Conservation (phyloP, 345 rosid genomes). For the Sapria himalayana region DNA sequence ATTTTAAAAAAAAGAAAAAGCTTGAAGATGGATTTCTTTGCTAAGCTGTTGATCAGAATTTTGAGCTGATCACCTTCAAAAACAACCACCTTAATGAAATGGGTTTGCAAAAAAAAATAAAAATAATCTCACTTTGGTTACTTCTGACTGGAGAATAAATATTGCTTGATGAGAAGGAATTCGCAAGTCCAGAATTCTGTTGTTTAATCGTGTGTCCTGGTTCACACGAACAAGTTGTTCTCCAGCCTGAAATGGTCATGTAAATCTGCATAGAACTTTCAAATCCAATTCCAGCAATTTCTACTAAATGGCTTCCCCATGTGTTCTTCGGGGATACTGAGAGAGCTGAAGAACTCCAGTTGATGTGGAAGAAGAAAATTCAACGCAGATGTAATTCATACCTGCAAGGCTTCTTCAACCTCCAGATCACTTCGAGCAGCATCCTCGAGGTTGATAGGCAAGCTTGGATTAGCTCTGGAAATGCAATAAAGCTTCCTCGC, state of each 20-base stretch:
- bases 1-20: no score
- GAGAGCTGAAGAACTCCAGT: no score
- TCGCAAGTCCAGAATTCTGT: slow-evolving; percentile 52
- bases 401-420: slow-evolving; percentile 48
- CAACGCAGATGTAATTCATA: slow-evolving; percentile 2
- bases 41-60: no score
- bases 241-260: slow-evolving; percentile 25
- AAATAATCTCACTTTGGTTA: slow-evolving; percentile 18
- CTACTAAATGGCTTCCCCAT: no score
- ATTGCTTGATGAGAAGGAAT: slow-evolving; percentile 74
- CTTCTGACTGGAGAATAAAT: slow-evolving; percentile 43
- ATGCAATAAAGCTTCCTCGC: slow-evolving; percentile 39
- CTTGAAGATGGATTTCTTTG: no score
- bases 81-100: no score
- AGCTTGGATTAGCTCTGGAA: slow-evolving; percentile 27
- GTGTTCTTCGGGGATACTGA: no score
- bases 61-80: no score
- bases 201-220: slow-evolving; percentile 67
- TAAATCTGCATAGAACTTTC: not conserved
- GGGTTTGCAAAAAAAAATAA: not conserved
- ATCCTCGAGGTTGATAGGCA: slow-evolving; percentile 66
- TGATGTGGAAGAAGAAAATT: no score
- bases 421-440: slow-evolving; percentile 64
- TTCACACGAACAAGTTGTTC: slow-evolving; percentile 45
- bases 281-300: not conserved